Evolutionary conservation across 352 stramenopile species (phyloP).

Genomic region (Plasmopara viticola): DNA sequence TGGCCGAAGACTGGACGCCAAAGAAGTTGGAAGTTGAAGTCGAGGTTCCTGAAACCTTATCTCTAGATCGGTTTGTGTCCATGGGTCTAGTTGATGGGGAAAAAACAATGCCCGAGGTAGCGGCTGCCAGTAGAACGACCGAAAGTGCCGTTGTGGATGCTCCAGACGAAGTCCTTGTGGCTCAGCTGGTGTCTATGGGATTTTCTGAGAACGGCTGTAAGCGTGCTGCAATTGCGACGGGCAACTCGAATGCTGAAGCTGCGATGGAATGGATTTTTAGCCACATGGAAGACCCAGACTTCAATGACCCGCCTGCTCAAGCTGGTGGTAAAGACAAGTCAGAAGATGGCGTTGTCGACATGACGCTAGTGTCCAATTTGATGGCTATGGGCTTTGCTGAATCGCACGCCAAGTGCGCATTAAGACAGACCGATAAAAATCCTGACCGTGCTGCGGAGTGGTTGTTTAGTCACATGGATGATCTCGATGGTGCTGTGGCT

Average conservation of each 20-base stretch:
- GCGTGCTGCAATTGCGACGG: constrained; percentile 89
- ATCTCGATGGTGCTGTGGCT: constrained; percentile 89
- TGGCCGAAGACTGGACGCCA: constrained; percentile 93
- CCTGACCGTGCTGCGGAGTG: constrained; percentile 95
- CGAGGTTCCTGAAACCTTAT: constrained; percentile 91
- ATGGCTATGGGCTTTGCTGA: constrained; percentile 87
- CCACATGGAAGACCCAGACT: constrained; percentile 97
- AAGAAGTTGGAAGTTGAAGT: constrained; percentile 97
- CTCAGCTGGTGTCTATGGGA: constrained; percentile 96
- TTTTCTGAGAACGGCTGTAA: constrained; percentile 98
- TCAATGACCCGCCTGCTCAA: constrained; percentile 88
- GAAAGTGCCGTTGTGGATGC: constrained; percentile 8
- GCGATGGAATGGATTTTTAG: constrained; percentile 99
- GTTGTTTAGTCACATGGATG: constrained; percentile 97
- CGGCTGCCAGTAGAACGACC: constrained; percentile 1
- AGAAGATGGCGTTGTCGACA: constrained; percentile 63
- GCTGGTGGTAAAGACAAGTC: constrained; percentile 6
- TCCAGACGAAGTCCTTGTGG: constrained; percentile 87
- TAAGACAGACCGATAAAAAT: constrained; percentile 89
- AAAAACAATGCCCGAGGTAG: constrained; percentile 76
- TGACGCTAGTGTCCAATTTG: constrained; percentile 54
- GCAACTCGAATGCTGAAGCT: constrained; percentile 87
- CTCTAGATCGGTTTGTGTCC: constrained; percentile 73
- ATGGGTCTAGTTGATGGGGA: constrained; percentile 81
- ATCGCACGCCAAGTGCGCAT: constrained; percentile 86